These are phyloP conservation scores for Schwanniomyces pseudopolymorphus DNA, from an alignment of 805 yeast species.

Conservation along the genomic window DNA sequence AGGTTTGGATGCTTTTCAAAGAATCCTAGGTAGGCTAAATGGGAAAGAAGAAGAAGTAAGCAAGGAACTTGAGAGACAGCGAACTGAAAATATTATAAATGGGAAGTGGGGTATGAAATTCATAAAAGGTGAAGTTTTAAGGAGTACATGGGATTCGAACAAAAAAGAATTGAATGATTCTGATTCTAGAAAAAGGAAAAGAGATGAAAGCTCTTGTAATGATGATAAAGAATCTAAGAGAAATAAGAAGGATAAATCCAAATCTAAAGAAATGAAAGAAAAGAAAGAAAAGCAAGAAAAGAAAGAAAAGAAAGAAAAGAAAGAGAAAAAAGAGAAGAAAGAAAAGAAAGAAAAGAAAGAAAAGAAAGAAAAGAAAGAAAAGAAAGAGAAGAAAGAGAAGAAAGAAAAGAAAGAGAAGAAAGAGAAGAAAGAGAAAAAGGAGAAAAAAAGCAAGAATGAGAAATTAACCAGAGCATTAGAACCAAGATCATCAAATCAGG, in stretches of 20 bases:
- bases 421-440: constrained; percentile 17
- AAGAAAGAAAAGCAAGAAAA: constrained; percentile 14
- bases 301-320: constrained; percentile 22
- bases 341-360: constrained; percentile 19
- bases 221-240: background rate
- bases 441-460: constrained; percentile 17
- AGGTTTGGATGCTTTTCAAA: constrained; percentile 90
- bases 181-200: constrained; percentile 9
- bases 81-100: constrained; percentile 67
- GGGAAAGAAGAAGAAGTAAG: constrained; percentile 73
- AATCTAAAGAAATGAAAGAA: constrained; percentile 20
- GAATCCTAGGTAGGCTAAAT: constrained; percentile 83
- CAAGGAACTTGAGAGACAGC: constrained; percentile 65
- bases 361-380: constrained; percentile 19
- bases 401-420: constrained; percentile 17
- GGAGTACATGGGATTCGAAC: constrained; percentile 82
- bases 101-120: constrained; percentile 89
- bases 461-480: constrained; percentile 24
- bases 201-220: constrained; percentile 7
- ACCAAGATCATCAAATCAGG: constrained; percentile 10
- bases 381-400: constrained; percentile 22
- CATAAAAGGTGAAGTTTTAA: constrained; percentile 78
- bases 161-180: constrained; percentile 19
- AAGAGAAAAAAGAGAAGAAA: constrained; percentile 22
- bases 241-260: constrained; percentile 12